Evolutionary conservation across 108 stramenopile species (phyloP).

Genomic region (Cyclotella kingstonii): DNA sequence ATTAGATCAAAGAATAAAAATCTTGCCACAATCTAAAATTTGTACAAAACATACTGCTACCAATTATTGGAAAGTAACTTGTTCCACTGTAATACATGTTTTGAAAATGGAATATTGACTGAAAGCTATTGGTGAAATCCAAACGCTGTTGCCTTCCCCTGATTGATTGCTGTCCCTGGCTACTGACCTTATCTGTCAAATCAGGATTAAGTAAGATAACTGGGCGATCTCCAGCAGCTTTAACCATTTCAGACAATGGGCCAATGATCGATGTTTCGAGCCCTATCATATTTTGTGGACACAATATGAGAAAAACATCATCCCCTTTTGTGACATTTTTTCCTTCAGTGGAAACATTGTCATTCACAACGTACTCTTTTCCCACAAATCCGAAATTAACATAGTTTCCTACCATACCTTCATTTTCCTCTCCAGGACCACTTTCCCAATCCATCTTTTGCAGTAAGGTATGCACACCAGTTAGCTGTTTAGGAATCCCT

Average conservation of each 20-base stretch:
- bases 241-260: conserved; percentile 70
- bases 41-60: conserved; percentile 14
- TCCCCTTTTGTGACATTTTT: conserved; percentile 54
- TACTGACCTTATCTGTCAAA: conserved; percentile 68
- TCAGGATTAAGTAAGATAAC: conserved; percentile 85
- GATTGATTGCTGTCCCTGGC: conserved; percentile 81
- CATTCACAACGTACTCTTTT: conserved; percentile 77
- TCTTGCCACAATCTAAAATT: not conserved
- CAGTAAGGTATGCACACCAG: conserved; percentile 69
- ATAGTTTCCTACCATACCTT: conserved; percentile 83
- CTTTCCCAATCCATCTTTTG: conserved; percentile 89
- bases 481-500: conserved; percentile 76
- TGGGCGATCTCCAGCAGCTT: conserved; percentile 81
- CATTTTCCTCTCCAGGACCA: conserved; percentile 74
- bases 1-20: not conserved
- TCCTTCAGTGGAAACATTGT: conserved; percentile 24
- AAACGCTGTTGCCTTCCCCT: conserved; percentile 70
- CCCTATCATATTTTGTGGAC: conserved; percentile 82
- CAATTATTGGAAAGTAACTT: conserved; percentile 83
- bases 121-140: conserved; percentile 73
- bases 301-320: conserved; percentile 79
- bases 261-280: conserved; percentile 71
- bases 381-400: conserved; percentile 77
- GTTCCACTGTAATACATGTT: conserved; percentile 84
- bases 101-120: conserved; percentile 76